A percentile compares a stretch with the other conserved stretches of the same genome.
Conservation (phyloP, 768 basidiomycete genomes). For the Gautieria morchelliformis region DNA sequence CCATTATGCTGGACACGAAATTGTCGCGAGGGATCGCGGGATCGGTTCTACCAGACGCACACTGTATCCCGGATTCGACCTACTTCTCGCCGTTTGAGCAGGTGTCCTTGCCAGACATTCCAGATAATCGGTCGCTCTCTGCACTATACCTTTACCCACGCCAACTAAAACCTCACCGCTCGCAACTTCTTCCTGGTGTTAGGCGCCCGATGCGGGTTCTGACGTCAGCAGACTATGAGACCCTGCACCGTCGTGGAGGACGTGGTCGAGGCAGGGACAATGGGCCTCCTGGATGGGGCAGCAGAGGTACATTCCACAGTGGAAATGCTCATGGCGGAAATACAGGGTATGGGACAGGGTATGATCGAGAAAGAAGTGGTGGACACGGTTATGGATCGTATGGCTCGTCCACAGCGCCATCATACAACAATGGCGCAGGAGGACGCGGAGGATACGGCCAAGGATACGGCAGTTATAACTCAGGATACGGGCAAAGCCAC, state of each 20-base stretch:
- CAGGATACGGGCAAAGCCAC: slow-evolving; percentile 9
- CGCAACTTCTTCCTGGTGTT: slow-evolving; percentile 68
- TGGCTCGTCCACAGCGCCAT: slow-evolving; percentile 21
- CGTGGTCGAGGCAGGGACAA: slow-evolving; percentile 17
- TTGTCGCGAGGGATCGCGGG: slow-evolving; percentile 77
- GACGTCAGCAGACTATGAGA: slow-evolving; percentile 61
- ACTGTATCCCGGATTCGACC: slow-evolving; percentile 86
- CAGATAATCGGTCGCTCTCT: slow-evolving; percentile 80
- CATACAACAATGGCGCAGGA: slow-evolving; percentile 5
- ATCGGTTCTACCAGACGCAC: slow-evolving; percentile 69
- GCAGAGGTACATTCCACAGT: slow-evolving; percentile 4
- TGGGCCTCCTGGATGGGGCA: slow-evolving; percentile 13
- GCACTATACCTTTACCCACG: slow-evolving; percentile 84
- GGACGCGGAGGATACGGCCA: slow-evolving; percentile 16
- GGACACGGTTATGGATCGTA: slow-evolving; percentile 17
- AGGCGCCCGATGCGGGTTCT: slow-evolving; percentile 51
- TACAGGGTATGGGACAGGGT: not conserved
- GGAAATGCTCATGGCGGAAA: not conserved
- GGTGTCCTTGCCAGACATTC: slow-evolving; percentile 64
- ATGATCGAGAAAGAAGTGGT: slow-evolving; percentile 10
- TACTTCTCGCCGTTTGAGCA: slow-evolving; percentile 64
- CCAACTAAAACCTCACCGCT: slow-evolving; percentile 78
- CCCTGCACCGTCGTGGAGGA: slow-evolving; percentile 35
- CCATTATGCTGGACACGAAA: slow-evolving; percentile 56
- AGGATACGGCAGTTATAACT: slow-evolving; percentile 11